Conservation (phyloP, 441 rosid genomes). For the Capsella rubella region DNA sequence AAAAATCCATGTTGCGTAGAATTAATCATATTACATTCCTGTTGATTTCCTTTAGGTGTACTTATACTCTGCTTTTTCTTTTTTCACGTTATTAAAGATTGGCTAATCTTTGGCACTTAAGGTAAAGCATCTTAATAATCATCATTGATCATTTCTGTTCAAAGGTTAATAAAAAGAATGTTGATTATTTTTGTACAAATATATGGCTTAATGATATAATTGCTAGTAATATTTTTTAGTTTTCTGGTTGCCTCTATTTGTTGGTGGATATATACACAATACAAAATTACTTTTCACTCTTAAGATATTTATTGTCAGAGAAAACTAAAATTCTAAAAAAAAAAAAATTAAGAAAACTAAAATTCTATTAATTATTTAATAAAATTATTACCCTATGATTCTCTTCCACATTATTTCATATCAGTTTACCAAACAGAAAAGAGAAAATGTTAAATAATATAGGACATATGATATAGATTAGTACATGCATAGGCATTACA, state of each 20-base stretch:
- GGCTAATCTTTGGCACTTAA: slow-evolving; percentile 23
- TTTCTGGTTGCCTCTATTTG: background rate
- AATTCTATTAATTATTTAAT: too few species aligned
- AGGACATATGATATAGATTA: background rate
- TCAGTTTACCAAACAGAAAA: too few species aligned
- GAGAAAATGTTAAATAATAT: too few species aligned
- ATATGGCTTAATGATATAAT: background rate
- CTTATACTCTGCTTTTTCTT: slow-evolving; percentile 18
- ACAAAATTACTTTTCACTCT: background rate
- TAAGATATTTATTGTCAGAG: background rate
- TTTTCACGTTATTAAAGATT: slow-evolving; percentile 34
- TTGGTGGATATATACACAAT: background rate
- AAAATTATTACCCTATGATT: background rate
- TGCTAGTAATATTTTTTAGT: background rate
- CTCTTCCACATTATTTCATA: background rate
- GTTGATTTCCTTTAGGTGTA: slow-evolving; percentile 13
- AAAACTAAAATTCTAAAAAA: too few species aligned
- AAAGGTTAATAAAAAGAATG: slow-evolving; percentile 5
- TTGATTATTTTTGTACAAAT: slow-evolving; percentile 2
- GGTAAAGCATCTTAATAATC: slow-evolving; percentile 39
- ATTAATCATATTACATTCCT: background rate
- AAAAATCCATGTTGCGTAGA: background rate
- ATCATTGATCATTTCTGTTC: slow-evolving; percentile 18
- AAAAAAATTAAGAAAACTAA: too few species aligned
- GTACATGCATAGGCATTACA: background rate